Conservation (phyloP, 768 basidiomycete species). For the Pulveroboletus sp. region DNA sequence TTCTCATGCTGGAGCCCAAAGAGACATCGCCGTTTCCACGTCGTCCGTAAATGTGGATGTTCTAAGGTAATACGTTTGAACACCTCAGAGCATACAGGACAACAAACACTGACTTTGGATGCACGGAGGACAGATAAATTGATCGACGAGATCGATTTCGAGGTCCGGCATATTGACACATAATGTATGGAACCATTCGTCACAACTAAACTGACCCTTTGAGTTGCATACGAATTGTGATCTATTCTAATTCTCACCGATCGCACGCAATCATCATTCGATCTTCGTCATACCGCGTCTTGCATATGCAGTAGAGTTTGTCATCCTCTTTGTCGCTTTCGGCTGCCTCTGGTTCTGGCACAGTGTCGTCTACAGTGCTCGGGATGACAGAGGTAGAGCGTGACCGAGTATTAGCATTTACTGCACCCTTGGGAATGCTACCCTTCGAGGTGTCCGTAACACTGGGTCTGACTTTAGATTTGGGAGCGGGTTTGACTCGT, state of each 20-base stretch:
- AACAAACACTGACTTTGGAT: slow-evolving; percentile 53
- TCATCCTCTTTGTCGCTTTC: slow-evolving; percentile 37
- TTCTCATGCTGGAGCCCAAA: slow-evolving; percentile 60
- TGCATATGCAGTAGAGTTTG: slow-evolving; percentile 87
- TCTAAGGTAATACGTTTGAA: slow-evolving; percentile 34
- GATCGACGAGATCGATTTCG: slow-evolving; percentile 84
- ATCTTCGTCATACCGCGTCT: slow-evolving; percentile 83
- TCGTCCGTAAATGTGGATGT: slow-evolving; percentile 59
- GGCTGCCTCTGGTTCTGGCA: slow-evolving; percentile 49
- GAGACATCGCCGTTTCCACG: slow-evolving; percentile 78
- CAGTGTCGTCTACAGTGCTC: slow-evolving; percentile 34
- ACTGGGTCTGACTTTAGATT: slow-evolving; percentile 24
- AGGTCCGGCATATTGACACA: slow-evolving; percentile 80
- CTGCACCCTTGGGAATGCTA: slow-evolving; percentile 14
- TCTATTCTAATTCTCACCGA: slow-evolving; percentile 45
- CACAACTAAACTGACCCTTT: slow-evolving; percentile 52
- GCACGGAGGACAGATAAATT: slow-evolving; percentile 85
- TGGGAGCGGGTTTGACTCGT: slow-evolving; percentile 28
- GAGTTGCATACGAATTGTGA: not conserved
- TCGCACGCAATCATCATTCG: slow-evolving; percentile 92
- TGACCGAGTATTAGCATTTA: slow-evolving; percentile 44
- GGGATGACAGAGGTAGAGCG: slow-evolving; percentile 71
- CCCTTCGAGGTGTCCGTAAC: slow-evolving; percentile 15
- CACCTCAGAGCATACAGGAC: not conserved
- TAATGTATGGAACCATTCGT: slow-evolving; percentile 90